Evolutionary conservation across 768 basidiomycete species (phyloP).

Genomic region (Naganishia kalamii): DNA sequence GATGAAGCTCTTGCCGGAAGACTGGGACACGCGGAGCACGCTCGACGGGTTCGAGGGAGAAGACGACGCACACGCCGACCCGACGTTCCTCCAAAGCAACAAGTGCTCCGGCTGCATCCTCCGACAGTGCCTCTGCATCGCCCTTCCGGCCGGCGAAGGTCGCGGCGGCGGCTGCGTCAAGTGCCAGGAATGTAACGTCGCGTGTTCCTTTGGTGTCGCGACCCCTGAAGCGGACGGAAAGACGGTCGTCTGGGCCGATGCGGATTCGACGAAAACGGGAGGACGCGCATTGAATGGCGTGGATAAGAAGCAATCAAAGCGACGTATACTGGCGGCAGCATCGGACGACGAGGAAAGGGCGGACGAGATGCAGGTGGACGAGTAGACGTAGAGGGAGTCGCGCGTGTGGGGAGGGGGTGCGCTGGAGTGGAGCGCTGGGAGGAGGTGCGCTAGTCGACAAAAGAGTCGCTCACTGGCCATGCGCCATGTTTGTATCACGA

Average conservation of each 20-base stretch:
- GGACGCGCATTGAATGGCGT: background rate
- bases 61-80: conserved; percentile 1
- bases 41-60: conserved; percentile 10
- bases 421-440: too few species aligned
- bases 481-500: too few species aligned
- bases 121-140: conserved; percentile 3
- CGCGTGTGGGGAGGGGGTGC: background rate
- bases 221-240: conserved; percentile 6
- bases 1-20: conserved; percentile 9
- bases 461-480: too few species aligned
- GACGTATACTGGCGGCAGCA: background rate
- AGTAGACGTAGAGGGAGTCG: background rate
- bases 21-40: conserved; percentile 12
- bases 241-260: conserved; percentile 7
- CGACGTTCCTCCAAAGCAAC: conserved; percentile 14
- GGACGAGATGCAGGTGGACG: background rate
- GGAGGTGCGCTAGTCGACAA: too few species aligned
- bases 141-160: conserved; percentile 7
- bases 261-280: conserved; percentile 1
- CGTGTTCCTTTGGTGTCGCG: background rate
- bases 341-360: background rate
- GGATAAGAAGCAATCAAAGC: conserved; percentile 1
- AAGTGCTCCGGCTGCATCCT: conserved; percentile 14
- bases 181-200: conserved; percentile 15
- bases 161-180: conserved; percentile 12